Base-by-base conservation (phyloP, 805 yeast species). In the Metschnikowia henanensis region DNA sequence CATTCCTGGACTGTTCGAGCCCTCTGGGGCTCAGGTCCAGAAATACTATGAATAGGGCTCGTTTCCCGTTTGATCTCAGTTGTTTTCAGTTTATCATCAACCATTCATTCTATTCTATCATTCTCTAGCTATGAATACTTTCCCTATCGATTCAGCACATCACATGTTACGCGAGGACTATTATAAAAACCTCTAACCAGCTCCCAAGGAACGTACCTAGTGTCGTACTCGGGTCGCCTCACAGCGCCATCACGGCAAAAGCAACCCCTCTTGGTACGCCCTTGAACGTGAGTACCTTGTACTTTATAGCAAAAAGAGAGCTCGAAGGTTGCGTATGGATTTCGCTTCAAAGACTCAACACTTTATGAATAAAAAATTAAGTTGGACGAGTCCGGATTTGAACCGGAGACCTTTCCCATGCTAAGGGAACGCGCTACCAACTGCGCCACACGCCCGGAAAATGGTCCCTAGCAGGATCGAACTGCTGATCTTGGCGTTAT, bases 381-480 rank as follows among this genome's bases (percentile, higher is more conserved):
- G 62, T 48, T 79, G 84, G 84, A 79, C 84, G 81, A 79, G 82
- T 76, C 79, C 77, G 84, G 83, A 79, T 74, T 79, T 80, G 84
- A 78, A 77, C 83, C 83, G 79, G 79, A 77, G 84, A 80, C 85
- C 84, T 80, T 77, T 77, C 81, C 77, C 84, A 79, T 79, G 84
- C 84, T 79, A 80, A 79, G 84, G 79, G 81, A 77, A 77, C 84
- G 84, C 84, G 84, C 84, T 80, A 80, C 85, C 84, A 78, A 80
- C 84, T 80, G 76, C 84, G 84, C 84, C 84, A 80, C 83, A 79
- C 81, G 84, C 85, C 84, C 84, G 15, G 19, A 28, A 25, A 35
- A 57, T 81, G 87, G 81, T 81, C 86, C 85, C 85, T 81, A 80
- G 85, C 87, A 79, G 87, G 87, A 80, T 81, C 87, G 87, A 81